Conservation (phyloP, 768 basidiomycete species). For the Kwoniella europaea region DNA sequence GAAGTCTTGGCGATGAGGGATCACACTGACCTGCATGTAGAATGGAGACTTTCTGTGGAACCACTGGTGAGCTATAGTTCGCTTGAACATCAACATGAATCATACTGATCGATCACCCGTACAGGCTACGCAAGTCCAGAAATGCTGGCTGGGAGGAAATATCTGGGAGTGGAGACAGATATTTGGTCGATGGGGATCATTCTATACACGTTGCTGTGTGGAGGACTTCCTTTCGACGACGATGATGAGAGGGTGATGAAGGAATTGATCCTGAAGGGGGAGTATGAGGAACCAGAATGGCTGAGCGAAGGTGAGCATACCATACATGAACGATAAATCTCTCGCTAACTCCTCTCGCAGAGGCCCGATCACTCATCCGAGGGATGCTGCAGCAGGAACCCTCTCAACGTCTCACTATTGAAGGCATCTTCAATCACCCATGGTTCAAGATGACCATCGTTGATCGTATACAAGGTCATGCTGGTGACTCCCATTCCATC, state of each 20-base stretch:
- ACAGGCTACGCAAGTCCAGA: constrained; percentile 78
- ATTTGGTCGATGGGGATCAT: constrained; percentile 95
- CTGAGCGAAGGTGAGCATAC: constrained; percentile 72
- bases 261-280: constrained; percentile 77
- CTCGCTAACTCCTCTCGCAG: constrained; percentile 60
- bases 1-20: background rate
- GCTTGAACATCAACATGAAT: background rate
- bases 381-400: constrained; percentile 79
- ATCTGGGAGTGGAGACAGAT: constrained; percentile 91
- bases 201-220: constrained; percentile 84
- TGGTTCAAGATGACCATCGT: constrained; percentile 70
- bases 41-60: constrained; percentile 94
- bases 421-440: constrained; percentile 79
- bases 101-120: background rate
- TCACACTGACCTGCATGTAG: constrained; percentile 68
- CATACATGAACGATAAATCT: too few species aligned
- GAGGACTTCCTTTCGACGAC: constrained; percentile 87
- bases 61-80: constrained; percentile 67
- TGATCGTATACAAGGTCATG: constrained; percentile 23
- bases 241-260: constrained; percentile 79
- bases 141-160: constrained; percentile 85
- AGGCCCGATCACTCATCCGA: constrained; percentile 81
- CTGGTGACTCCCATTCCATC: constrained; percentile 31
- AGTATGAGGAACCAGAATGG: constrained; percentile 93
- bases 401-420: constrained; percentile 73